These are phyloP conservation scores for Alternaria gaisen DNA, from an alignment of 2,329 filamentous ascomycete genomes.

Conservation along the genomic window DNA sequence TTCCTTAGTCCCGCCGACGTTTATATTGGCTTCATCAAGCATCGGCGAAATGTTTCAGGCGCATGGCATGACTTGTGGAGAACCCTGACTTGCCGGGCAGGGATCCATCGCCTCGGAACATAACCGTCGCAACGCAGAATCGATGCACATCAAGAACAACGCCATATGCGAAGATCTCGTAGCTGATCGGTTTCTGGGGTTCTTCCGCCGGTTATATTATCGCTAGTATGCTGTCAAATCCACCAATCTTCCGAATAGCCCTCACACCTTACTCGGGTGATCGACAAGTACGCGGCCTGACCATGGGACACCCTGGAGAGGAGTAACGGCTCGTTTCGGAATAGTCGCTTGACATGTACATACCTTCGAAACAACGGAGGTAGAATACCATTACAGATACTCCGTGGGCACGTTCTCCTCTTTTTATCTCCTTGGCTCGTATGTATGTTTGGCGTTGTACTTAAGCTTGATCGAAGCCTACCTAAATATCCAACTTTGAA, in stretches of 20 bases:
- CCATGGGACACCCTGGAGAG: constrained; percentile 6
- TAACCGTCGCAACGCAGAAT: constrained; percentile 4
- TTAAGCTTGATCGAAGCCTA: constrained; percentile 21
- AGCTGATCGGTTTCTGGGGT: constrained; percentile 5
- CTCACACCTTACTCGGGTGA: background rate
- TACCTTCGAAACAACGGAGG: constrained; percentile 10
- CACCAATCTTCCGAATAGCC: constrained; percentile 25
- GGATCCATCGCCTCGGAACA: constrained; percentile 14
- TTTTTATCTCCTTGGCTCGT: constrained; percentile 14
- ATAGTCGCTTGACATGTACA: constrained; percentile 16
- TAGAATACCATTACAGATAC: constrained; percentile 11
- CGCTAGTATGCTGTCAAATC: constrained; percentile 9
- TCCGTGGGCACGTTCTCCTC: constrained; percentile 18
- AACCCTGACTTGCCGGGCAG: constrained; percentile 7
- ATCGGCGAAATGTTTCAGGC: constrained; percentile 30
- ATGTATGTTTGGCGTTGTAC: constrained; percentile 15
- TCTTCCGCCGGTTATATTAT: constrained; percentile 17
- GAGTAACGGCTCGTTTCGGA: constrained; percentile 8
- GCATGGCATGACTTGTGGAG: constrained; percentile 19
- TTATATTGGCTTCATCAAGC: constrained; percentile 32
- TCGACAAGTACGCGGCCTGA: constrained; percentile 3
- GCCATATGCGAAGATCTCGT: background rate
- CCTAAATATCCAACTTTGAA: background rate
- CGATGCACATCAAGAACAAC: background rate
- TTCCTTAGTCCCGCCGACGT: constrained; percentile 10